These are phyloP conservation scores for Talaromyces sp. DNA, from an alignment of 2,329 filamentous ascomycete genomes.

Conservation along the genomic window DNA sequence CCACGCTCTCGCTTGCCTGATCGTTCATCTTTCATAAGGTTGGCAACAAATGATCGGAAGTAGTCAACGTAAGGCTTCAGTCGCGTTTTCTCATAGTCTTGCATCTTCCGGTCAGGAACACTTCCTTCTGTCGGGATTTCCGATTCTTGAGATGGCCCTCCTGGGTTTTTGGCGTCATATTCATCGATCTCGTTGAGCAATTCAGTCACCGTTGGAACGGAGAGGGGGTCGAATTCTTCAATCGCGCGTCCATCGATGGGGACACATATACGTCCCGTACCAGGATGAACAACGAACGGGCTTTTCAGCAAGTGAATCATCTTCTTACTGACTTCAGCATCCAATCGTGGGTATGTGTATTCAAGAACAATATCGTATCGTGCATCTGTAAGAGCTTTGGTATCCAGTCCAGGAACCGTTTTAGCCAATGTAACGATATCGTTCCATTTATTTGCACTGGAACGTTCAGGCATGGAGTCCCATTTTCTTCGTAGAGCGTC, in stretches of 20 bases:
- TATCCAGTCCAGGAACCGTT: constrained; percentile 67
- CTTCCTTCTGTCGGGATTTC: constrained; percentile 35
- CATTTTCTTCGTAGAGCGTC: constrained; percentile 83
- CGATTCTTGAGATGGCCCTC: constrained; percentile 29
- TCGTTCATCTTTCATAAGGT: constrained; percentile 69
- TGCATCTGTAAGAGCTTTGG: constrained; percentile 70
- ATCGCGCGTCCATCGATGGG: constrained; percentile 74
- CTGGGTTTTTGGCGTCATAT: constrained; percentile 52
- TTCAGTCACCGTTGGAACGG: constrained; percentile 81
- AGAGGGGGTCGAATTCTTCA: constrained; percentile 79
- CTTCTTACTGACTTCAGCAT: constrained; percentile 96
- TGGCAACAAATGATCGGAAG: constrained; percentile 75
- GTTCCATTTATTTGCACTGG: constrained; percentile 79
- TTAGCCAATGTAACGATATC: constrained; percentile 87
- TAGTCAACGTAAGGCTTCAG: constrained; percentile 88
- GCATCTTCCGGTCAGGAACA: constrained; percentile 45
- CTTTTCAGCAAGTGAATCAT: constrained; percentile 96
- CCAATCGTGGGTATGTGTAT: constrained; percentile 94
- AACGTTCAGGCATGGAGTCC: constrained; percentile 72
- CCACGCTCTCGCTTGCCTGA: constrained; percentile 47
- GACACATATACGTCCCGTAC: constrained; percentile 90
- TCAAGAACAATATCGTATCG: constrained; percentile 96
- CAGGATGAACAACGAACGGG: constrained; percentile 93
- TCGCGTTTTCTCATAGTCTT: constrained; percentile 96
- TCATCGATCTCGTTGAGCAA: constrained; percentile 80